Base-by-base conservation (phyloP, 2,329 filamentous ascomycete species). In the Sporothrix sp. region DNA sequence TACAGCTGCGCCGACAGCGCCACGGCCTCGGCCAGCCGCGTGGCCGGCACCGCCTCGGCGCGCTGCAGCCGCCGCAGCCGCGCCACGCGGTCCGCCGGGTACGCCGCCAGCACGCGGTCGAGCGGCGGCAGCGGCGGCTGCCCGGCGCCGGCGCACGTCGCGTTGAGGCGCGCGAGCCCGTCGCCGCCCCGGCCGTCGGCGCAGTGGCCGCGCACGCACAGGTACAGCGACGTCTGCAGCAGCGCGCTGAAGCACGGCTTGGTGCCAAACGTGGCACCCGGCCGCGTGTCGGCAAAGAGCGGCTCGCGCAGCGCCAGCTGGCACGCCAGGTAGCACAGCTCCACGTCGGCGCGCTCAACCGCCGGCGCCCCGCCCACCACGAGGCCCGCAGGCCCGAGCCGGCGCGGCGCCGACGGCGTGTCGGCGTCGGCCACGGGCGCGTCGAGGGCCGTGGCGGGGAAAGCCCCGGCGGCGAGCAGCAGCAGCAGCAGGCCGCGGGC, bases 121-220 rank as follows among this genome's bases (percentile, higher is more conserved):
- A 66, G 62, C 0, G 66, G 56, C 21, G 68, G 68, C 23, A 71
- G 59, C 18, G 62, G 39, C 1, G 54, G 49, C 16, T 56, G 54
- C 8, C 54, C 54, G 36, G 53, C 48, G 8, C 52, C 49, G 11
- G 52, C 47, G 54, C 70, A 73, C 5, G 65, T 70, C 20, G 60
- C 51, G 50, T 70, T 69, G 44, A 69, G 54, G 8, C 51, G 51
- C 2, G 20, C 39, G 11, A 68, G 42, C 0, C 62, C 64, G 0
- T 35, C 55, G 1, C 54, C 52, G 8, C 52, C 45, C 30, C 23
- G 27, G 32, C 27, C 35, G 33, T 44, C 45, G 10, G 39, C 25
- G 53, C 70, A 72, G 57, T 68, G 65, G 3, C 63, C 55, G 4
- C 60, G 54, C 10, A 67, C 39, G 33, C 71, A 73, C 0, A 72